phyloP scores from a whole-genome alignment of 2,329 filamentous ascomycete species.

The Fusarium odoratissimum region DNA sequence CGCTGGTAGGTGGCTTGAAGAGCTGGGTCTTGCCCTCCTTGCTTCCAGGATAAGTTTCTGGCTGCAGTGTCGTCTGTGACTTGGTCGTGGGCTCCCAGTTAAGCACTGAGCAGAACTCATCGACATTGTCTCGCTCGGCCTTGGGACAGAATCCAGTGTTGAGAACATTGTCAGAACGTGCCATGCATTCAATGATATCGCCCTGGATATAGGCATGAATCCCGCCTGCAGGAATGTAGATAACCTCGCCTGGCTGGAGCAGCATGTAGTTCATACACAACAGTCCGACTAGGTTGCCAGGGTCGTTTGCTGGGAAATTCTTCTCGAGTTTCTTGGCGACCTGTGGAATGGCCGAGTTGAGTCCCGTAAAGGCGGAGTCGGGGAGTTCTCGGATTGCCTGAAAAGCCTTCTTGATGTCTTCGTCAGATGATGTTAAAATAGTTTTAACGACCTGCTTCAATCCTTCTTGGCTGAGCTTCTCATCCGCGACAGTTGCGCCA shows the following conservation, averaged over 20 bases:
- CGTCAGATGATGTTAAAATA: conserved; percentile 63
- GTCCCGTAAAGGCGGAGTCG: conserved; percentile 58
- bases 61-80: conserved; percentile 66
- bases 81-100: conserved; percentile 72
- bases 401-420: conserved; percentile 43
- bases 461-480: conserved; percentile 61
- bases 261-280: conserved; percentile 80
- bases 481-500: conserved; percentile 24
- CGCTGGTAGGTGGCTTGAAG: conserved; percentile 75
- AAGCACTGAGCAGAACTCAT: conserved; percentile 71
- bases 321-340: conserved; percentile 72
- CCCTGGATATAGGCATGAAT: conserved; percentile 80
- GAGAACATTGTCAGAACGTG: conserved; percentile 78
- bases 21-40: conserved; percentile 69
- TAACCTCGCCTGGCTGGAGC: conserved; percentile 72
- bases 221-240: conserved; percentile 79
- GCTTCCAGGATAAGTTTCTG: conserved; percentile 61
- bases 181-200: conserved; percentile 84
- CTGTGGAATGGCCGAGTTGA: conserved; percentile 69
- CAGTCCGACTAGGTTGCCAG: conserved; percentile 75
- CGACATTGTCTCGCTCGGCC: conserved; percentile 71
- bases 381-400: conserved; percentile 48
- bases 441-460: conserved; percentile 64
- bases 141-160: conserved; percentile 79
- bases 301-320: conserved; percentile 73